Percentiles rank a stretch among this genome's conserved stretches.
phyloP scores from a whole-genome alignment of 192 early-diverging fungal genomes.

The Podila epicladia region DNA sequence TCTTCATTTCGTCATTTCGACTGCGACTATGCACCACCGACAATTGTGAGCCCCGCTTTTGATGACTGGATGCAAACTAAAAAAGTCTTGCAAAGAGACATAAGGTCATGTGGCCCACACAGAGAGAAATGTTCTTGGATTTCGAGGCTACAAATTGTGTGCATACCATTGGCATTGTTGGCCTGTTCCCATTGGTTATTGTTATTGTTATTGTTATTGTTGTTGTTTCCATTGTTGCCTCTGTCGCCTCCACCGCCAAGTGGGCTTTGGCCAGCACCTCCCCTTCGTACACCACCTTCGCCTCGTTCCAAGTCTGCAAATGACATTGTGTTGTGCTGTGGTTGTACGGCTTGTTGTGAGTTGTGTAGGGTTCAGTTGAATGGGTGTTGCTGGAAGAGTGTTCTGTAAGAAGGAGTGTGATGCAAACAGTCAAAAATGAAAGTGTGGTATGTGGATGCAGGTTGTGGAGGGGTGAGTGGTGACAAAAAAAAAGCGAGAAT shows the following conservation, averaged over 20 bases:
- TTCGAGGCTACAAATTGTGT: too few species aligned
- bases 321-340: slow-evolving; percentile 55
- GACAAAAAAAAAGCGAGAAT: too few species aligned
- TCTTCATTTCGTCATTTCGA: too few species aligned
- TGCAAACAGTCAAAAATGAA: not conserved
- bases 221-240: slow-evolving; percentile 5
- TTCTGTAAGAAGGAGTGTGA: not conserved
- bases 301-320: slow-evolving; percentile 74
- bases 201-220: slow-evolving; percentile 15
- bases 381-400: not conserved
- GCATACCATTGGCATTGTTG: too few species aligned
- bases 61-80: too few species aligned
- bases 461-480: too few species aligned
- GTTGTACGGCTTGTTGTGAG: slow-evolving; percentile 1
- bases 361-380: not conserved
- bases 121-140: too few species aligned
- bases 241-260: slow-evolving; percentile 8
- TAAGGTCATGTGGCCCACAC: too few species aligned
- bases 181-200: slow-evolving; percentile 4
- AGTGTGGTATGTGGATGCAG: not conserved
- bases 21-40: too few species aligned
- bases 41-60: too few species aligned
- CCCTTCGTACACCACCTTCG: slow-evolving; percentile 19
- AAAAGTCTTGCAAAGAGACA: too few species aligned
- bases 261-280: slow-evolving; percentile 10